Evolutionary conservation across 129 eudicot species (phyloP), one percentile per base, ranked within the genome.

Genomic region (Calendula officinalis): DNA sequence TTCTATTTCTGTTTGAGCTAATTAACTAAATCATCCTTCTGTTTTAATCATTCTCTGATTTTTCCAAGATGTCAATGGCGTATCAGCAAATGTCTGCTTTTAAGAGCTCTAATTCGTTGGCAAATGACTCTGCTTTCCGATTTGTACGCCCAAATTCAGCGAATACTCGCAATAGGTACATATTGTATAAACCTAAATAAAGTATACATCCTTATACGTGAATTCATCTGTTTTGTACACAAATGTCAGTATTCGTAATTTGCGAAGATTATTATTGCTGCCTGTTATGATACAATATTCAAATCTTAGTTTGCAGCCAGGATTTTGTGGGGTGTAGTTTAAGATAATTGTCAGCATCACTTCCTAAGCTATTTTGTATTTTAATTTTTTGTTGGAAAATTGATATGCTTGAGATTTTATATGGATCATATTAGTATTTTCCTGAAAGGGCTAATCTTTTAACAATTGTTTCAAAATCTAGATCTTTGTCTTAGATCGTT

Each of bases 31-130:
- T 27, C 6, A 56, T 44, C 45, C 8, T 34, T 64, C 12, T 3
- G n/a, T 16, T 22, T 16, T 0, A 44, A 49, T 37, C 5, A 11
- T 33, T 7, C 10, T 46, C 58, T 16, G 56, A 42, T 10, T 5
- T 8, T 35, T 7, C 14, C 33, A 43, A 35, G 0, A 69, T 50
- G 51, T 59, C 68, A 10, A 4, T 56, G 15, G 49, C 51, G 5
- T 73, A 56, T 56, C 72, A 73, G 57, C 72, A 65, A 39, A 47
- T 73, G 67, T 56, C 72, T 46, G 78, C 78, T 65, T 66, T 73
- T 66, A 73, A 38, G 41, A 65, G 12, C 72, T 65, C 42, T 3
- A 62, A 43, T 63, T 55, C 64, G 2, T 53, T 43, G 13, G 9
- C 46, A 5, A 73, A 73, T 56, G 55, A 73, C 61, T 33, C 78